A percentile compares a stretch with the other conserved stretches of the same genome.
Evolutionary conservation across 768 basidiomycete species (phyloP).

Genomic region (Kwoniella pini): DNA sequence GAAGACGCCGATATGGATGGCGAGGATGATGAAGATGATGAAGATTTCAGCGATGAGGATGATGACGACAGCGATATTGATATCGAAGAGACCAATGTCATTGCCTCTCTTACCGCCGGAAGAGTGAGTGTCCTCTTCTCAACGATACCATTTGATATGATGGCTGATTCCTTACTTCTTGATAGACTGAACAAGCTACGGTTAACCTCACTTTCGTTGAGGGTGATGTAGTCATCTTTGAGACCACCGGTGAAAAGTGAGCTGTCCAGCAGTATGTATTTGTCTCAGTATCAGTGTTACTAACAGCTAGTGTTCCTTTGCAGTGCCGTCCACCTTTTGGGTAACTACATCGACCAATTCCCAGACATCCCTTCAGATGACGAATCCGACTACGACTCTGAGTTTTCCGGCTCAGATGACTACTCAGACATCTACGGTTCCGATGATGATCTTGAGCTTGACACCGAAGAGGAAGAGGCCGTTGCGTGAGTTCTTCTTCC

Average conservation of each 20-base stretch:
- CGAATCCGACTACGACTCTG: constrained; percentile 73
- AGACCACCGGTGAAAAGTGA: constrained; percentile 75
- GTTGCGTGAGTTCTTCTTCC: constrained; percentile 24
- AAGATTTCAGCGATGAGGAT: constrained; percentile 35
- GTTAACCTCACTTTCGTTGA: constrained; percentile 71
- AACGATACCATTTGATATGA: no score
- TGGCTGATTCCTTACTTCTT: not conserved
- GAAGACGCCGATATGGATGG: constrained; percentile 28
- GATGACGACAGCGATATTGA: constrained; percentile 49
- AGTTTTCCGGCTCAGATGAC: constrained; percentile 72
- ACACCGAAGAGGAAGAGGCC: constrained; percentile 56
- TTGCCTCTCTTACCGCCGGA: constrained; percentile 78
- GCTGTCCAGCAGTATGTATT: constrained; percentile 7
- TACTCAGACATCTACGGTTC: constrained; percentile 60
- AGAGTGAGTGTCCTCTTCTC: constrained; percentile 59
- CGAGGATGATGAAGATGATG: constrained; percentile 54
- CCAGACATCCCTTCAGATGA: constrained; percentile 64
- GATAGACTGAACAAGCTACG: constrained; percentile 73
- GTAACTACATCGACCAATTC: constrained; percentile 70
- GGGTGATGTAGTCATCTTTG: constrained; percentile 65
- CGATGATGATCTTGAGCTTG: constrained; percentile 68
- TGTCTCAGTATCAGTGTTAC: not conserved
- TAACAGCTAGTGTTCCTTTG: not conserved
- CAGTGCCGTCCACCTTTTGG: constrained; percentile 70
- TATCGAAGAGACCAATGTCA: constrained; percentile 58